Percentiles rank a stretch among this genome's conserved stretches.
phyloP scores from a whole-genome alignment of 1,139 yeast species.

The Pneumocystis wakefieldiae region DNA sequence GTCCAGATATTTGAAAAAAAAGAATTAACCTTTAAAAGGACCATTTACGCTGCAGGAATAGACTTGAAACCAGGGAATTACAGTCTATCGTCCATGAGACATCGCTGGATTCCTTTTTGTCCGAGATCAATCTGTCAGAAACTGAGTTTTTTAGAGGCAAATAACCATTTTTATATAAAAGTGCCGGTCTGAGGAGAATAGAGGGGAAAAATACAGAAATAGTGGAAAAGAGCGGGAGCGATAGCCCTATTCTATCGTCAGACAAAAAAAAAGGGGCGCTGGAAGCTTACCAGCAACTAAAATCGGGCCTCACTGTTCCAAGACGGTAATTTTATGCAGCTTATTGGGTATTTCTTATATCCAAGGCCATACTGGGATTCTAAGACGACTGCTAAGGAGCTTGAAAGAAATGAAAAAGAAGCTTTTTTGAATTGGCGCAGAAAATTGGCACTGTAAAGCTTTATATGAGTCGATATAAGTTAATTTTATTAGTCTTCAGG shows the following conservation, averaged over 20 bases:
- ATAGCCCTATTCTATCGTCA: slow-evolving; percentile 44
- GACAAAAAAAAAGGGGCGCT: slow-evolving; percentile 54
- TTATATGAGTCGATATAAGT: not conserved
- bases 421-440: slow-evolving; percentile 92
- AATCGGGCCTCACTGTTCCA: slow-evolving; percentile 78
- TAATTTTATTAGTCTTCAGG: slow-evolving; percentile 36
- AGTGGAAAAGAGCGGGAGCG: slow-evolving; percentile 35
- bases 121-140: slow-evolving; percentile 89
- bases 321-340: slow-evolving; percentile 32
- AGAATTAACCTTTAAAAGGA: not conserved
- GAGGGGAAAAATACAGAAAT: slow-evolving; percentile 70
- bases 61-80: slow-evolving; percentile 77
- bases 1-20: not conserved
- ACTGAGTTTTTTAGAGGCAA: slow-evolving; percentile 72
- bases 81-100: slow-evolving; percentile 91
- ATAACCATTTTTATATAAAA: not conserved
- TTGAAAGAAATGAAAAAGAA: slow-evolving; percentile 78
- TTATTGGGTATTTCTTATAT: not conserved
- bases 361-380: slow-evolving; percentile 57
- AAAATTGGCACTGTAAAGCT: slow-evolving; percentile 44
- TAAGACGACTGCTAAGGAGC: slow-evolving; percentile 52
- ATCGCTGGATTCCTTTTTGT: slow-evolving; percentile 83
- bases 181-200: slow-evolving; percentile 26
- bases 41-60: slow-evolving; percentile 28
- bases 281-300: slow-evolving; percentile 56